Evolutionary conservation across 192 early-diverging fungal genomes (phyloP), one percentile per base, ranked within the genome.

Genomic region (Pilaira anomala): DNA sequence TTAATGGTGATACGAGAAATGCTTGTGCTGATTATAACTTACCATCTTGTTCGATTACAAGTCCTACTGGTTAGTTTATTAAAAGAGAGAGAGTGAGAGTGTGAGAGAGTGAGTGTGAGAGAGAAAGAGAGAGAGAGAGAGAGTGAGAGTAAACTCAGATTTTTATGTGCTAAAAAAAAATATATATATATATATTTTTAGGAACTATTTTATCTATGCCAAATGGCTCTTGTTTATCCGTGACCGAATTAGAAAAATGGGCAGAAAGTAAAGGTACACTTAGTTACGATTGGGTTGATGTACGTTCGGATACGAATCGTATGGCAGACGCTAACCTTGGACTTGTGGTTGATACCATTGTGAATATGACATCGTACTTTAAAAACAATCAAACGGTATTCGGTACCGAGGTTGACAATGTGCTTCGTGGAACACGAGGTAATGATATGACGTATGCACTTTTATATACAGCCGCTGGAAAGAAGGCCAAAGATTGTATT

Each of bases 401-500:
- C 42, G 72, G 72, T 24, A 26, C 18, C 3, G 26, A 64, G n/a
- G 66, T 67, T 4, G 52, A 68, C 3, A 55, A 29, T 13, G 56
- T 62, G 1, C 19, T 76, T 28, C 36, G 40, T 12, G 14, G 33
- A 3, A 48, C 50, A 30, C 48, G 42, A 22, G 74, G 74, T 18
- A 70, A 70, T n/a, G 74, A 76, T 39, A 48, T 49, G 11, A 71
- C 74, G 3, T 66, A 66, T 48, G 22, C 64, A 48, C 60, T 71
- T 7, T 49, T 55, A 6, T 59, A 60, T 44, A 58, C 48, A 4
- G 25, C 50, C 9, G 55, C 58, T 2, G 62, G 68, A 0, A 75
- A 77, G 62, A 48, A 71, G 3, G 82, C 81, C 3, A 41, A 60
- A 7, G 21, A 66, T 7, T 86, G 85, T 63, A 26, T 86, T 13